A percentile compares a stretch with the other conserved stretches of the same genome.
Evolutionary conservation across 23 red algal genomes (phyloP).

Genomic region (Gracilaria gracilis): DNA sequence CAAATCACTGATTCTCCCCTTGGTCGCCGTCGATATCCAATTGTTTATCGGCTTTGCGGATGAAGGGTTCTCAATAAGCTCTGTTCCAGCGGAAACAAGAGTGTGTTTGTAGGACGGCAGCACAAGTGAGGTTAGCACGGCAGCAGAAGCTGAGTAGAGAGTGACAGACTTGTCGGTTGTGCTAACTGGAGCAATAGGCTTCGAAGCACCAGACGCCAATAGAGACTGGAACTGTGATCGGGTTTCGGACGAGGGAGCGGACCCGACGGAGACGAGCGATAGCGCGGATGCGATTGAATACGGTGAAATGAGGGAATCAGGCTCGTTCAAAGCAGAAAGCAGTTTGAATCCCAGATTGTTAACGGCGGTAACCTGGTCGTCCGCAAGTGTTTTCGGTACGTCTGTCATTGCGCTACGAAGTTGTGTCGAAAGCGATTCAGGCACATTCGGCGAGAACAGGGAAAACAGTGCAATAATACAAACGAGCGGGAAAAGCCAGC

Average conservation of each 20-base stretch:
- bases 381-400: background rate
- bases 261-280: constrained; percentile 29
- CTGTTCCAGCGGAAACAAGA: constrained; percentile 3
- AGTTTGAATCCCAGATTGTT: constrained; percentile 30
- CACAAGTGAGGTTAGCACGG: constrained; percentile 20
- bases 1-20: constrained; percentile 32
- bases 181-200: constrained; percentile 2
- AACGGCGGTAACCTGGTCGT: constrained; percentile 6
- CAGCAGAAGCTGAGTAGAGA: constrained; percentile 1
- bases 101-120: constrained; percentile 4
- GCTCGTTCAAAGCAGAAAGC: constrained; percentile 9
- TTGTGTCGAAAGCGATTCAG: background rate
- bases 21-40: constrained; percentile 31
- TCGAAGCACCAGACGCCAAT: constrained; percentile 1
- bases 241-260: constrained; percentile 5
- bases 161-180: constrained; percentile 28
- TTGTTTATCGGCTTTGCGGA: constrained; percentile 29
- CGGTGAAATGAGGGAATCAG: constrained; percentile 44
- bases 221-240: constrained; percentile 5
- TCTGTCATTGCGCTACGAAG: constrained; percentile 11
- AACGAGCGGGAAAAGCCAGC: background rate
- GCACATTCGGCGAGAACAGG: background rate
- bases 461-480: background rate
- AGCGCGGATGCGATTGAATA: constrained; percentile 39
- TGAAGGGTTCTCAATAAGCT: background rate